Conservation (phyloP, 2,329 filamentous ascomycete species). For the Ceratocystis lukuohia region DNA sequence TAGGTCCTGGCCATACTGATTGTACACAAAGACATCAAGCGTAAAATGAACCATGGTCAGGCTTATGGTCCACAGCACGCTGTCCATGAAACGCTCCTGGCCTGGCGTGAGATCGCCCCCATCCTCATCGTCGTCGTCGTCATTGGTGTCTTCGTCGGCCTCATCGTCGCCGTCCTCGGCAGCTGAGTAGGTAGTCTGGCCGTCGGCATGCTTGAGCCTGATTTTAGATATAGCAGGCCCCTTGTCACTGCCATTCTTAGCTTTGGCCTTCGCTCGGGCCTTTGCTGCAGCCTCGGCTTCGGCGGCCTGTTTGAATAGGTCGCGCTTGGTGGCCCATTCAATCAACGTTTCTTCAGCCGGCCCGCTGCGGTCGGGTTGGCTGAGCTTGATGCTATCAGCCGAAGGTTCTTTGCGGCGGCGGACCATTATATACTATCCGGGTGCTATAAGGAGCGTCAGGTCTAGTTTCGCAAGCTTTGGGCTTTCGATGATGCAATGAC, state of each 20-base stretch:
- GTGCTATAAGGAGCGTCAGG: neutral
- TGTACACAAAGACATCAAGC: slow-evolving; percentile 64
- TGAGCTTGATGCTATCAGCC: slow-evolving; percentile 43
- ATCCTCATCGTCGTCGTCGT: slow-evolving; percentile 25
- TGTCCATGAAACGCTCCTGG: slow-evolving; percentile 41
- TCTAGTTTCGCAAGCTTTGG: neutral
- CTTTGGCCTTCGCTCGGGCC: slow-evolving; percentile 23
- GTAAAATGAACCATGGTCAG: slow-evolving; percentile 63
- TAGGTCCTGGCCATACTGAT: slow-evolving; percentile 60
- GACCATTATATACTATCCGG: slow-evolving; percentile 29
- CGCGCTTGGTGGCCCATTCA: slow-evolving; percentile 52
- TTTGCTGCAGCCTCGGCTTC: slow-evolving; percentile 26
- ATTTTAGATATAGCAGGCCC: slow-evolving; percentile 16
- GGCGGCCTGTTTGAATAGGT: slow-evolving; percentile 42
- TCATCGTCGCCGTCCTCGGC: slow-evolving; percentile 27
- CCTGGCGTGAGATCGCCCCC: slow-evolving; percentile 30
- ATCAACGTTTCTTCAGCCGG: slow-evolving; percentile 55
- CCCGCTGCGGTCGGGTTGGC: slow-evolving; percentile 54
- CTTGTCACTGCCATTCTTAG: slow-evolving; percentile 25
- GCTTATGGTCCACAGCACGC: slow-evolving; percentile 45
- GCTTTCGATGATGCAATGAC: neutral
- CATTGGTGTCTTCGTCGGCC: slow-evolving; percentile 24
- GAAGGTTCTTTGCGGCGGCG: slow-evolving; percentile 35
- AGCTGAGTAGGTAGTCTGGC: slow-evolving; percentile 19
- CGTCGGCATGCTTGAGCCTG: slow-evolving; percentile 15